Conservation (phyloP, 208 protist species). For the Trypanosoma brucei region DNA sequence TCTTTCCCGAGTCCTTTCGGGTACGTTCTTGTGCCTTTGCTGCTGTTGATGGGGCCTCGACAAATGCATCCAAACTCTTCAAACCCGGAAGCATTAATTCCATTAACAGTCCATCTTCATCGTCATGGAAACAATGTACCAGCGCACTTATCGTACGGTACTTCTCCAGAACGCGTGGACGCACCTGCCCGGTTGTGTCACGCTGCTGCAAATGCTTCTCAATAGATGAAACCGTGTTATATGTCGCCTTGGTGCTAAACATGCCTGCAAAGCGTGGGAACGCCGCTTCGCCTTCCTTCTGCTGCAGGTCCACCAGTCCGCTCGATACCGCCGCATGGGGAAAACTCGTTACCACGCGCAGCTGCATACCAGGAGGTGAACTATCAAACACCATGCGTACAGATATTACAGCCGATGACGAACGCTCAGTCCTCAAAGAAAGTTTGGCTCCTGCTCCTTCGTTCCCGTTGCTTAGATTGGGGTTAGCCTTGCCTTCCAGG, state of each 20-base stretch:
- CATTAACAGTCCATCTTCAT: slow-evolving; percentile 41
- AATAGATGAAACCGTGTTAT: slow-evolving; percentile 39
- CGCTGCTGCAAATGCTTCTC: slow-evolving; percentile 26
- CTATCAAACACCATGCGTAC: slow-evolving; percentile 21
- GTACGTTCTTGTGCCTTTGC: no score
- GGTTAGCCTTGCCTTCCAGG: slow-evolving; percentile 23
- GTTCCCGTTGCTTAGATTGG: slow-evolving; percentile 21
- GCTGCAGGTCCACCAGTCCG: slow-evolving; percentile 11
- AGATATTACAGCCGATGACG: background rate
- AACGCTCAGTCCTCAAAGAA: background rate
- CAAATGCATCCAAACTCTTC: slow-evolving; percentile 16
- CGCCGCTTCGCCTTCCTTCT: slow-evolving; percentile 23
- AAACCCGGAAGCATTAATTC: slow-evolving; percentile 44
- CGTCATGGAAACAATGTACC: slow-evolving; percentile 75
- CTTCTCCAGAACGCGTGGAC: slow-evolving; percentile 27
- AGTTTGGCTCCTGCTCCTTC: background rate
- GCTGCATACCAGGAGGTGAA: slow-evolving; percentile 46
- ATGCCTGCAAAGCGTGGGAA: slow-evolving; percentile 46
- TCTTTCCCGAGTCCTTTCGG: no score
- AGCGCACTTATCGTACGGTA: slow-evolving; percentile 43
- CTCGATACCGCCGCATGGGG: slow-evolving; percentile 29
- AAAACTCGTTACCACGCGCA: slow-evolving; percentile 72
- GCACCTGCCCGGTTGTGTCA: slow-evolving; percentile 21
- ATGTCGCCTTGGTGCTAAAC: slow-evolving; percentile 24
- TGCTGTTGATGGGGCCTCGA: background rate